These are phyloP conservation scores for Filobasidium wieringae DNA, from an alignment of 768 basidiomycete genomes.

Conservation along the genomic window DNA sequence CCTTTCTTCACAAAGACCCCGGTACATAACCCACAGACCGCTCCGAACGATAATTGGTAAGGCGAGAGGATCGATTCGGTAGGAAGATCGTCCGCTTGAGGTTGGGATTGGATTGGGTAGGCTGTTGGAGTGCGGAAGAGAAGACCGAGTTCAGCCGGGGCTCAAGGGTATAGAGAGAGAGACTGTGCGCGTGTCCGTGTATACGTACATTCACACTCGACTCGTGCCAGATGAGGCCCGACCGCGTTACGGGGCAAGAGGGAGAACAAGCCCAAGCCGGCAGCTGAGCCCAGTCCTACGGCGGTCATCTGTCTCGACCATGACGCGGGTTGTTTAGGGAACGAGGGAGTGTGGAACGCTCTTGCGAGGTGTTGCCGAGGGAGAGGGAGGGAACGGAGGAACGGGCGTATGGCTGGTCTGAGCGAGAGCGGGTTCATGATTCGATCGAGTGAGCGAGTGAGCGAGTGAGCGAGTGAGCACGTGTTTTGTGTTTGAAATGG, in stretches of 20 bases:
- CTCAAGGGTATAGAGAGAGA: not conserved
- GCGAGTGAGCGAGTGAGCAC: no score
- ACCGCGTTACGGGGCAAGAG: not conserved
- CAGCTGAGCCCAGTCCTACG: not conserved
- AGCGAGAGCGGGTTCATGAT: not conserved
- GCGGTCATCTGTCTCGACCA: not conserved
- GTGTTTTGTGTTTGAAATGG: no score
- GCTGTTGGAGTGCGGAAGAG: not conserved
- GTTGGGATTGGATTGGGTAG: not conserved
- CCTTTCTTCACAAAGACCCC: constrained; percentile 95
- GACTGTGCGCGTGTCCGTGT: not conserved
- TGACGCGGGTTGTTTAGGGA: not conserved
- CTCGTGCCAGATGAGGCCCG: no score
- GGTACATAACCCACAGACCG: constrained; percentile 73
- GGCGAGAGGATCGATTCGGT: constrained; percentile 57
- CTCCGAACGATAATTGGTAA: constrained; percentile 78
- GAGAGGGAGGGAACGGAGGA: not conserved
- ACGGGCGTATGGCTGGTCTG: not conserved
- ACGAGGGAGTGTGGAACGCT: not conserved
- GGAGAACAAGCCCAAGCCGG: not conserved
- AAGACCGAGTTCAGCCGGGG: not conserved
- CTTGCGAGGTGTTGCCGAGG: not conserved
- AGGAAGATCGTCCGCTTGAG: constrained; percentile 9
- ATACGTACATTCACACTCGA: constrained; percentile 4
- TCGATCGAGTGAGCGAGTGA: no score